Evolutionary conservation across 2,329 filamentous ascomycete species (phyloP).

Genomic region (Phaeosphaeria sp.): DNA sequence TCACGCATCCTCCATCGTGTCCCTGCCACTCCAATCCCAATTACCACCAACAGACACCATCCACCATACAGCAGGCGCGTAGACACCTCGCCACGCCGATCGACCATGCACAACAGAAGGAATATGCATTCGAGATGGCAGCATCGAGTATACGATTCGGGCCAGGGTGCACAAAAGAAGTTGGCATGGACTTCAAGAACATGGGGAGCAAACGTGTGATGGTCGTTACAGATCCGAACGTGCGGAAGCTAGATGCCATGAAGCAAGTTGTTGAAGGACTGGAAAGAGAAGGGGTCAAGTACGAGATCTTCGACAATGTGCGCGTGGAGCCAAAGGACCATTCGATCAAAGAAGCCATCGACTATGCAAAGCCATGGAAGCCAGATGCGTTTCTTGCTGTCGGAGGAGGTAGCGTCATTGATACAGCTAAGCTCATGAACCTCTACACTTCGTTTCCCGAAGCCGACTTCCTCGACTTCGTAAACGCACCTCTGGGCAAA

Average conservation of each 20-base stretch:
- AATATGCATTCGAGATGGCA: slow-evolving; percentile 99
- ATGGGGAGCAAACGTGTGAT: slow-evolving; percentile 86
- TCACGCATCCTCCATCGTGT: slow-evolving; percentile 87
- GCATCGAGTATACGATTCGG: slow-evolving; percentile 94
- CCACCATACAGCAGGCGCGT: slow-evolving; percentile 59
- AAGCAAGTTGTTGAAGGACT: slow-evolving; percentile 84
- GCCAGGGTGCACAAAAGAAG: slow-evolving; percentile 89
- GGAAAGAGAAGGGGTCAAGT: slow-evolving; percentile 78
- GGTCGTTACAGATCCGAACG: slow-evolving; percentile 87
- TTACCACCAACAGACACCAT: slow-evolving; percentile 62
- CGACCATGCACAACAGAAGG: slow-evolving; percentile 76
- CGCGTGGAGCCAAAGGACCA: slow-evolving; percentile 93
- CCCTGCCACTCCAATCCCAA: slow-evolving; percentile 93
- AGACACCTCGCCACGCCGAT: slow-evolving; percentile 77
- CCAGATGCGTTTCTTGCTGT: slow-evolving; percentile 94
- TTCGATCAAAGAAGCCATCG: slow-evolving; percentile 88
- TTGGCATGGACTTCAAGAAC: slow-evolving; percentile 97
- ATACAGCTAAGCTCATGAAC: slow-evolving; percentile 99
- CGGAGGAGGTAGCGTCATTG: slow-evolving; percentile 91
- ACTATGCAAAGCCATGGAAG: slow-evolving; percentile 77
- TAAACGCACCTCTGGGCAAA: slow-evolving; percentile 91
- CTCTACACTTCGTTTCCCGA: slow-evolving; percentile 90
- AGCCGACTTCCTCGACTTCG: slow-evolving; percentile 95
- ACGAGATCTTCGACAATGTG: slow-evolving; percentile 80
- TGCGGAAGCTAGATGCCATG: slow-evolving; percentile 86